Evolutionary conservation across 2,329 filamentous ascomycete species (phyloP), one percentile per base, ranked within the genome.

Genomic region (Colletotrichum gloeosporioides): DNA sequence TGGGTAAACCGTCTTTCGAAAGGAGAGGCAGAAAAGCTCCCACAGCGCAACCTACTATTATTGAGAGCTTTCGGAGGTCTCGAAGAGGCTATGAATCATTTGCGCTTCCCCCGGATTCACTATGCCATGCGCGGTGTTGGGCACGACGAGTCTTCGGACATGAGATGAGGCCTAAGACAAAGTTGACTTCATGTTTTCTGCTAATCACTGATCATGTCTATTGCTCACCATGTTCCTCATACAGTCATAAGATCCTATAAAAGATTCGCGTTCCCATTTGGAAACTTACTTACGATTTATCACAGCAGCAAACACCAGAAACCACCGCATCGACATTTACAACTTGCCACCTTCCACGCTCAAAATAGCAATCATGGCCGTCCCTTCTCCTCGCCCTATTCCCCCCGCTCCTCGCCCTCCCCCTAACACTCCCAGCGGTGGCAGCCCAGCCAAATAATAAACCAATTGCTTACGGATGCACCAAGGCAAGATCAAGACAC

Each of bases 301-400:
- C n/a, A 53, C 10, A 53, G 6, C 4, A 53, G n/a, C 44, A 22
- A 22, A 13, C 1, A 49, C n/a, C 1, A 22, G 44, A 53, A 53
- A 22, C n/a, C n/a, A 53, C 2, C n/a, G 0, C 0, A 53, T 3
- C 44, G n/a, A 53, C 44, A 3, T 1, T 22, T 3, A 53, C 12
- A 53, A 22, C 10, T 13, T 13, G 3, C 3, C 44, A 53, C n/a
- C n/a, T 53, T 13, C 44, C n/a, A 22, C n/a, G 2, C 9, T 53
- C 44, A 53, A 53, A 22, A 2, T 3, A 53, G 44, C 12, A 53
- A 2, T 22, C n/a, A 53, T 53, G 44, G 44, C 44, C 44, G 44
- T 53, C 10, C n/a, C 44, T 22, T 22, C 44, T 53, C 44, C 44
- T 53, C 44, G 44, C 44, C 44, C 44, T 13, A 49, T 22, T 13